Evolutionary conservation across 2,329 filamentous ascomycete species (phyloP).

Genomic region (Lasiodiplodia sp.): DNA sequence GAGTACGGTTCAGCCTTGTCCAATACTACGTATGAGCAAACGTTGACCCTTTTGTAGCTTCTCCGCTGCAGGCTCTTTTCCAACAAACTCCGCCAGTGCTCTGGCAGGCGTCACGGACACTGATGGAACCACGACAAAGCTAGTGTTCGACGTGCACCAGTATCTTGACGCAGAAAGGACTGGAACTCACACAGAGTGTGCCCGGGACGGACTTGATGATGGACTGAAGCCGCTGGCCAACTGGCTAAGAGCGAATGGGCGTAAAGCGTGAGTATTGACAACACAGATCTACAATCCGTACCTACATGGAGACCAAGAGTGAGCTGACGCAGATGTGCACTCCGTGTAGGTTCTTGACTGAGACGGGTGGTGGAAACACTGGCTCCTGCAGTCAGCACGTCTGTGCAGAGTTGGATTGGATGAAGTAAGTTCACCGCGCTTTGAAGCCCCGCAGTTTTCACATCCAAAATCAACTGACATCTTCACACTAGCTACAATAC

Average conservation of each 20-base stretch:
- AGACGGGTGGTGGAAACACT: constrained; percentile 55
- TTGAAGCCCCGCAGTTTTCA: too few species aligned
- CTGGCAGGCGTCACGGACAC: background rate
- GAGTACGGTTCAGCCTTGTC: background rate
- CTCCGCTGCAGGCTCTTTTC: background rate
- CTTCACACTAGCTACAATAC: constrained; percentile 36
- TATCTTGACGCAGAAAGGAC: constrained; percentile 67
- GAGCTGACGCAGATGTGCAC: background rate
- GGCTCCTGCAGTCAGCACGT: constrained; percentile 43
- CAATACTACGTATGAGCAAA: background rate
- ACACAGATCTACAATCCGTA: background rate
- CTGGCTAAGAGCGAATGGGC: constrained; percentile 57
- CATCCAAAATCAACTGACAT: background rate
- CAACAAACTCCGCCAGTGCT: background rate
- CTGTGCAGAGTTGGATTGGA: constrained; percentile 42
- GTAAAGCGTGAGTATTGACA: constrained; percentile 46
- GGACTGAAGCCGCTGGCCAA: constrained; percentile 57
- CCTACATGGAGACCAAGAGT: too few species aligned
- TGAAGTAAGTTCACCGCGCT: constrained; percentile 34
- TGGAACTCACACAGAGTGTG: constrained; percentile 61
- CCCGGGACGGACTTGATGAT: constrained; percentile 58
- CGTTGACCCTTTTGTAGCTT: background rate
- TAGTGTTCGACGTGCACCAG: constrained; percentile 64
- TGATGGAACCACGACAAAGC: constrained; percentile 1
- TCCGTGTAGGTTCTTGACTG: constrained; percentile 52